phyloP scores from a whole-genome alignment of 2,329 filamentous ascomycete species.

The Colletotrichum spinosum region DNA sequence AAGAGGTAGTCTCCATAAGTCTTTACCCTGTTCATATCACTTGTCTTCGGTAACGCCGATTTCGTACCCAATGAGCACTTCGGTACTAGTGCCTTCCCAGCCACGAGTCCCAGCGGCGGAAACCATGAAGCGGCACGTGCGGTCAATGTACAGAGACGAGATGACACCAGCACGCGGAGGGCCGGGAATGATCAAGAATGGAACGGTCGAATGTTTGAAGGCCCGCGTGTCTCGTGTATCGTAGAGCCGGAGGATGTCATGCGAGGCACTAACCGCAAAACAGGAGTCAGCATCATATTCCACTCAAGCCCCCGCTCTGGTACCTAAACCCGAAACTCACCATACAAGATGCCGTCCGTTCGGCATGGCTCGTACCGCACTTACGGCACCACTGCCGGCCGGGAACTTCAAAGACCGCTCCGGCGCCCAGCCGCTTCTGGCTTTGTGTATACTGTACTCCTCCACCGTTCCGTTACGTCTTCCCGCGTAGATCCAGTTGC shows the following conservation, averaged over 20 bases:
- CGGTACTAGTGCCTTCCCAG: constrained; percentile 92
- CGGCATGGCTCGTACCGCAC: constrained; percentile 87
- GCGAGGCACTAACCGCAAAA: constrained; percentile 74
- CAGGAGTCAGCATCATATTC: constrained; percentile 1
- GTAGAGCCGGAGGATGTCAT: constrained; percentile 94
- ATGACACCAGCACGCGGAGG: constrained; percentile 87
- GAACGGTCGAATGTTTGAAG: constrained; percentile 81
- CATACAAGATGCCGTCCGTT: constrained; percentile 94
- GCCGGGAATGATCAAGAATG: constrained; percentile 96
- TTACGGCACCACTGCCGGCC: constrained; percentile 88
- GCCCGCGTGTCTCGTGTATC: constrained; percentile 78
- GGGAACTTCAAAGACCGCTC: constrained; percentile 89
- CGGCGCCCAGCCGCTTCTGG: constrained; percentile 73
- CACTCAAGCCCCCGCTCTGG: constrained; percentile 11
- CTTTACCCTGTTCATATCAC: neutral
- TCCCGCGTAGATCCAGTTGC: constrained; percentile 94
- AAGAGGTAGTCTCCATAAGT: too few relatives aligned
- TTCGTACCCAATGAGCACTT: constrained; percentile 95
- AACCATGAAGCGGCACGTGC: constrained; percentile 89
- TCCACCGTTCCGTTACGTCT: constrained; percentile 93
- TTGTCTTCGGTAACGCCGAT: constrained; percentile 61
- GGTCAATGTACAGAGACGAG: constrained; percentile 86
- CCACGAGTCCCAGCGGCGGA: constrained; percentile 91
- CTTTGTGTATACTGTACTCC: constrained; percentile 89
- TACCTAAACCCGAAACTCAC: constrained; percentile 44